Base-by-base conservation (phyloP, 2,329 filamentous ascomycete species). In the Gnomoniopsis smithogilvyi region DNA sequence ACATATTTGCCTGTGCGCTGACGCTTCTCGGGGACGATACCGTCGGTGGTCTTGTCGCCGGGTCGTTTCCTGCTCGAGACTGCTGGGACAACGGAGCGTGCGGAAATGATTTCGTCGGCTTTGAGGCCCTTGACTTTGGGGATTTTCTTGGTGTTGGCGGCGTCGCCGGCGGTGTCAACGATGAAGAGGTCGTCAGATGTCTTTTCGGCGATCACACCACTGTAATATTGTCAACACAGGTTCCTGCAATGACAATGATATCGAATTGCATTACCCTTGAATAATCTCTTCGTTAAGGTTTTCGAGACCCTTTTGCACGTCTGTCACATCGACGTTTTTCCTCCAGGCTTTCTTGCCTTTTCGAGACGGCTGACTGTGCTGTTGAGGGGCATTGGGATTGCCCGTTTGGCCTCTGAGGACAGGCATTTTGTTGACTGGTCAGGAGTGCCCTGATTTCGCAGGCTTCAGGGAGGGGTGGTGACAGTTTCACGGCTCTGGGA, bases 331-430 rank as follows among this genome's bases (percentile, higher is more conserved):
- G 74, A 99, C 92, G 77, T 99, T 96, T 75, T 98, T 99, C 70
- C 95, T 85, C 95, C 95, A 99, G 34, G 95, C 94, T 78, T 96
- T 98, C 77, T 98, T 98, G 68, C 96, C 95, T 74, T 99, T 99
- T 71, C 95, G 84, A 6, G 94, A 98, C 26, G 92, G 86, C 74
- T 99, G 95, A 64, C 85, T 92, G 76, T 89, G 87, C 66, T 96
- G 91, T 63, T 88, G 86, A 12, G 92, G 93, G 19, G 91, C 89
- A 38, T 80, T 75, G 14, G 76, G 74, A 38, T 61, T 61, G 61
- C 76, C 81, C 45, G 78, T 73, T 51, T 74, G 74, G 51, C 77
- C 74, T 64, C 76, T 74, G 30, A 86, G 67, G 26, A 82, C 76
- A n/a, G 83, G 81, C 83, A 86, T 86, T 14, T 64, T 71, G 63